phyloP scores from a whole-genome alignment of 768 basidiomycete genomes.

The Zangia roseola region DNA sequence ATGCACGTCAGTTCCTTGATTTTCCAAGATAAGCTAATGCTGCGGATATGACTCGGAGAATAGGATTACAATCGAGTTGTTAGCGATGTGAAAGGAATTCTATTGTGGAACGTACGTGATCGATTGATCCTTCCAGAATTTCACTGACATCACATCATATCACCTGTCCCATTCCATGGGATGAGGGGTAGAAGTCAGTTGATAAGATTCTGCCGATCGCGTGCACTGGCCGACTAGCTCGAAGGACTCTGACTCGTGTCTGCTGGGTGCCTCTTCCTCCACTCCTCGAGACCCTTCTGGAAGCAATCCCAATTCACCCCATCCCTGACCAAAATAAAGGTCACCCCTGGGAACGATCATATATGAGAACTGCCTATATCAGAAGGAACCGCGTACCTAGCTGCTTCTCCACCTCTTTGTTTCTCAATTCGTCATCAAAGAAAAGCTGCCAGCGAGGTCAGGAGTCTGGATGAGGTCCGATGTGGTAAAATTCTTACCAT shows the following conservation, averaged over 20 bases:
- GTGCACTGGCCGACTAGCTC: constrained; percentile 4
- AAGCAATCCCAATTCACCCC: constrained; percentile 65
- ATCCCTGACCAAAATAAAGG: constrained; percentile 67
- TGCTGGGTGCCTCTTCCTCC: constrained; percentile 52
- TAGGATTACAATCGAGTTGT: neutral
- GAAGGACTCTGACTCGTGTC: neutral
- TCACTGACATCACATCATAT: neutral
- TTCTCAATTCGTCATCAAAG: constrained; percentile 69
- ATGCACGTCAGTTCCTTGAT: constrained; percentile 3
- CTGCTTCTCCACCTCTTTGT: constrained; percentile 48
- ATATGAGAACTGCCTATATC: neutral
- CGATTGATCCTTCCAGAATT: constrained; percentile 1
- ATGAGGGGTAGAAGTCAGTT: neutral
- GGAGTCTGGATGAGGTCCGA: neutral
- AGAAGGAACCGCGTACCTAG: constrained; percentile 39
- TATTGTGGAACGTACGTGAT: constrained; percentile 6
- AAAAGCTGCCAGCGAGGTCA: constrained; percentile 42
- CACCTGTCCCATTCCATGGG: neutral
- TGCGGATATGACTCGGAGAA: neutral
- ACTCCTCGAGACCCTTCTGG: constrained; percentile 66
- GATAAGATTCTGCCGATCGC: neutral
- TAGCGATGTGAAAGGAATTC: neutral
- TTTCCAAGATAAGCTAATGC: constrained; percentile 9
- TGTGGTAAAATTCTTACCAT: constrained; percentile 51
- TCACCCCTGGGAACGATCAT: constrained; percentile 60